Evolutionary conservation across 345 rosid species (phyloP).

Genomic region (Angophora floribunda): DNA sequence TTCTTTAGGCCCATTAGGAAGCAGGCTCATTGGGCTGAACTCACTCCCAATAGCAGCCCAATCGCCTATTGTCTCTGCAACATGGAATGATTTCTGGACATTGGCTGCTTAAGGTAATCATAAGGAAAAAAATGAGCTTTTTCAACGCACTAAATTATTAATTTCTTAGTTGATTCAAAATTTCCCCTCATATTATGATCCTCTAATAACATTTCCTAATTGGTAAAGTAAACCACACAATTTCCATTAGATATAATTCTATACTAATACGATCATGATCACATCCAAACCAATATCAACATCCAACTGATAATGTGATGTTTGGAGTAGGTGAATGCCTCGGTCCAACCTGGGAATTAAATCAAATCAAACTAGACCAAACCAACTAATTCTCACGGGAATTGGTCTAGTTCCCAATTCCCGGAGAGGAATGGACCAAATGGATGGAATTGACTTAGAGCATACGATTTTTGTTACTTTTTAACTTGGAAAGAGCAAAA

Average conservation of each 20-base stretch:
- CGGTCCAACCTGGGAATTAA: no score
- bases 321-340: no score
- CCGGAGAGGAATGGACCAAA: neutral
- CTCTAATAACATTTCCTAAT: neutral
- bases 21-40: neutral
- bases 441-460: fast-evolving
- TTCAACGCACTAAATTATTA: neutral
- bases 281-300: no score
- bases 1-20: neutral
- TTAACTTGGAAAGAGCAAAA: neutral
- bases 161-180: neutral
- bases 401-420: no score
- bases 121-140: neutral
- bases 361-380: no score
- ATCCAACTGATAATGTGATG: no score
- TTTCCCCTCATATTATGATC: neutral
- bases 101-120: neutral
- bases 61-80: neutral
- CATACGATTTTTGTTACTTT: neutral
- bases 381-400: no score
- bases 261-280: no score
- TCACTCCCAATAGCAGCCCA: neutral
- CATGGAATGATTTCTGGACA: neutral
- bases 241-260: neutral
- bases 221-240: neutral